Evolutionary conservation across 2,329 filamentous ascomycete species (phyloP).

Genomic region (Monosporascus sp.): DNA sequence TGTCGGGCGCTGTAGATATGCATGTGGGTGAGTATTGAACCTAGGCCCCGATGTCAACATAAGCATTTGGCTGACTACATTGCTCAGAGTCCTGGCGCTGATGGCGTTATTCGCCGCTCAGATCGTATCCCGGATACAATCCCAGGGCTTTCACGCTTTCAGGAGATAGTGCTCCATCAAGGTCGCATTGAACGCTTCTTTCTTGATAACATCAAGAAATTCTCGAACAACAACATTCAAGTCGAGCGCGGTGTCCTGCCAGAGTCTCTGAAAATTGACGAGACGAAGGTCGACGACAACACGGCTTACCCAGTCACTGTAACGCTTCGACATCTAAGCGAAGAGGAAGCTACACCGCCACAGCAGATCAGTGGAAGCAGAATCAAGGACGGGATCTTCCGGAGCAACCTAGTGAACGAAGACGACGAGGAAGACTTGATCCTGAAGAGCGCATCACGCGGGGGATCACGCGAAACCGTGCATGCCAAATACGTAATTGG

Average conservation of each 20-base stretch:
- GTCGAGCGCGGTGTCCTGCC: slow-evolving; percentile 60
- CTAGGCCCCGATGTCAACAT: neutral
- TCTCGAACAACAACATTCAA: slow-evolving; percentile 41
- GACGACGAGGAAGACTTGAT: slow-evolving; percentile 53
- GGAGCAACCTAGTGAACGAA: slow-evolving; percentile 48
- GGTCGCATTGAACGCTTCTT: slow-evolving; percentile 65
- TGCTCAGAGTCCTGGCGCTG: slow-evolving; percentile 56
- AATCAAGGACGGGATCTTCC: slow-evolving; percentile 50
- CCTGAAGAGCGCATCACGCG: slow-evolving; percentile 18
- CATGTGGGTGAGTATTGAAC: slow-evolving; percentile 21
- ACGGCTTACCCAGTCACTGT: slow-evolving; percentile 57
- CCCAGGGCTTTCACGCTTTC: slow-evolving; percentile 56
- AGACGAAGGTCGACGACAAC: slow-evolving; percentile 40
- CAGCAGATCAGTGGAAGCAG: slow-evolving; percentile 32
- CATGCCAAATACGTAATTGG: slow-evolving; percentile 25
- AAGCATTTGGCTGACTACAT: slow-evolving; percentile 8
- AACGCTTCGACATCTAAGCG: slow-evolving; percentile 49
- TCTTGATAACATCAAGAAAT: slow-evolving; percentile 52
- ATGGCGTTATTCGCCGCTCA: slow-evolving; percentile 52
- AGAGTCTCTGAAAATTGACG: slow-evolving; percentile 48
- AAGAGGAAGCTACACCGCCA: slow-evolving; percentile 50
- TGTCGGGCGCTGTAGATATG: slow-evolving; percentile 16
- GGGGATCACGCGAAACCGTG: slow-evolving; percentile 16
- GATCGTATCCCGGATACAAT: slow-evolving; percentile 60
- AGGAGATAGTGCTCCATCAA: slow-evolving; percentile 65